A percentile compares a stretch with the other conserved stretches of the same genome.
Evolutionary conservation across 345 rosid genomes (phyloP).

Genomic region (Eutrema yunnanense): DNA sequence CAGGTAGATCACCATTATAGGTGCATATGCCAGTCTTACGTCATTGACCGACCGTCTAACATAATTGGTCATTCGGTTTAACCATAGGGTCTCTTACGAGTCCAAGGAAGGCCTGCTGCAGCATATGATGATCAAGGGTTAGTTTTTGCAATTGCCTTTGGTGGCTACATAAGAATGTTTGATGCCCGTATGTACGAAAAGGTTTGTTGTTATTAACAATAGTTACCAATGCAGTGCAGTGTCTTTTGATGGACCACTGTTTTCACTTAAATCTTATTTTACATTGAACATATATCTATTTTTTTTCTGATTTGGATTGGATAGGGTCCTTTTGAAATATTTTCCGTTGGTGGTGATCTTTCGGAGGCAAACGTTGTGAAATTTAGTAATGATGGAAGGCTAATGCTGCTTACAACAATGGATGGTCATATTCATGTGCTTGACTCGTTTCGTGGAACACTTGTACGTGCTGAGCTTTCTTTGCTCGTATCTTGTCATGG

Average conservation of each 20-base stretch:
- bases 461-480: slow-evolving; percentile 35
- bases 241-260: neutral
- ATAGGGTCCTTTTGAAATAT: slow-evolving; percentile 87
- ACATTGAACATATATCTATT: neutral
- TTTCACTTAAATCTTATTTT: neutral
- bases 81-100: slow-evolving; percentile 59
- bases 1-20: slow-evolving; percentile 48
- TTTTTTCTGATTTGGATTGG: neutral
- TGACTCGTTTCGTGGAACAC: slow-evolving; percentile 92
- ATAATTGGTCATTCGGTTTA: neutral
- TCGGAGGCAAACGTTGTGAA: slow-evolving; percentile 86
- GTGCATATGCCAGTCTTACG: neutral
- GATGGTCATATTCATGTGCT: slow-evolving; percentile 88
- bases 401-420: slow-evolving; percentile 86
- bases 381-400: slow-evolving; percentile 90
- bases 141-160: slow-evolving; percentile 87
- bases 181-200: slow-evolving; percentile 91
- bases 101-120: slow-evolving; percentile 92
- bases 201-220: slow-evolving; percentile 38
- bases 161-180: slow-evolving; percentile 90
- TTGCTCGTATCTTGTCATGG: neutral
- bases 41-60: neutral
- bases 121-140: slow-evolving; percentile 96
- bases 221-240: neutral
- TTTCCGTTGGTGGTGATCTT: slow-evolving; percentile 79